Conservation (phyloP, 1,139 yeast genomes). For the Lodderomyces pseudojiufengensis region DNA sequence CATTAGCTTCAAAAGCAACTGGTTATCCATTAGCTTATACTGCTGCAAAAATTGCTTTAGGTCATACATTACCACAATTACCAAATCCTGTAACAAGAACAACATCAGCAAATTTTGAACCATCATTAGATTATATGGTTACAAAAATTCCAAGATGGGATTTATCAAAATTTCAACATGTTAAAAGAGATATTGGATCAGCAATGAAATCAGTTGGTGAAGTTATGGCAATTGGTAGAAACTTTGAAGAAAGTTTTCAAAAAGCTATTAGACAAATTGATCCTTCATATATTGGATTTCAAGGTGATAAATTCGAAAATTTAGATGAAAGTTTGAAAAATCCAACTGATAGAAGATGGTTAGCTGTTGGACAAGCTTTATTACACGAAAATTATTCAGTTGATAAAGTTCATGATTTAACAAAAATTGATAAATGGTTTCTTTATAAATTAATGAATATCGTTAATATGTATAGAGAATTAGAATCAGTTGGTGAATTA, state of each 20-base stretch:
- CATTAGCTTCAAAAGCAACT: slow-evolving; percentile 96
- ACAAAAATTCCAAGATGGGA: slow-evolving; percentile 99
- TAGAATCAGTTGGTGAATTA: slow-evolving; percentile 55
- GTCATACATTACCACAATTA: slow-evolving; percentile 84
- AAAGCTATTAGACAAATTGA: slow-evolving; percentile 97
- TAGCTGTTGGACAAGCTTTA: slow-evolving; percentile 93
- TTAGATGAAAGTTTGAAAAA: slow-evolving; percentile 76
- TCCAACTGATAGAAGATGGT: slow-evolving; percentile 97
- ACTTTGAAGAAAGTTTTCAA: slow-evolving; percentile 95
- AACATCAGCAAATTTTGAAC: slow-evolving; percentile 95
- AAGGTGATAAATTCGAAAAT: slow-evolving; percentile 40
- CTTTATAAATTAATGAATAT: slow-evolving; percentile 76
- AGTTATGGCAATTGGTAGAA: slow-evolving; percentile 98
- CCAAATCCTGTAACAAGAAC: slow-evolving; percentile 97
- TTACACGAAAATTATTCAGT: slow-evolving; percentile 81
- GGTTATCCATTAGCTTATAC: slow-evolving; percentile 98
- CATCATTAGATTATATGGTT: slow-evolving; percentile 93
- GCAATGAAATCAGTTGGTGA: slow-evolving; percentile 99
- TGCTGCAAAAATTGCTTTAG: slow-evolving; percentile 85
- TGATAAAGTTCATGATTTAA: slow-evolving; percentile 83
- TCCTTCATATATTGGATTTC: slow-evolving; percentile 92
- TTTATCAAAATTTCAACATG: slow-evolving; percentile 65
- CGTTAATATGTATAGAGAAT: slow-evolving; percentile 63
- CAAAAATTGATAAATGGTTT: slow-evolving; percentile 96
- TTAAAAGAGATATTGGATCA: slow-evolving; percentile 31